Conservation (phyloP, 164 flowering plant species). For the Berberis thunbergii region DNA sequence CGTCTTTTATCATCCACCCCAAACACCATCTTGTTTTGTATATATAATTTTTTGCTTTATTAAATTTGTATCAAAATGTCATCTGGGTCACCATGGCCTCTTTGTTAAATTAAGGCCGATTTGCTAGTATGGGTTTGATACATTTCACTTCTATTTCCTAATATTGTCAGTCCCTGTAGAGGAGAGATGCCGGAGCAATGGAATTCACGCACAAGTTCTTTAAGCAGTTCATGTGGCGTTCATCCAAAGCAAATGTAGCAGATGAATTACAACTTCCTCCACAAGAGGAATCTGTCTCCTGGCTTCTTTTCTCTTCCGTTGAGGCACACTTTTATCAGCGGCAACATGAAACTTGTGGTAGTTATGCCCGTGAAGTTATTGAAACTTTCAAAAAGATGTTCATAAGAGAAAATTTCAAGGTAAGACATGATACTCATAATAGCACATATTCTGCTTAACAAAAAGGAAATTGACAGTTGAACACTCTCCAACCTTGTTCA, state of each 20-base stretch:
- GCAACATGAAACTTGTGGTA: slow-evolving; percentile 85
- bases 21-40: no score
- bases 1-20: no score
- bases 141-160: slow-evolving; percentile 1
- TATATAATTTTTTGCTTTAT: no score
- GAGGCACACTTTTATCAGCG: slow-evolving; percentile 92
- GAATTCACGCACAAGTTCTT: slow-evolving; percentile 64
- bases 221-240: slow-evolving; percentile 92
- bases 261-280: slow-evolving; percentile 87
- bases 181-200: slow-evolving; percentile 57
- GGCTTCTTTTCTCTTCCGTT: slow-evolving; percentile 77
- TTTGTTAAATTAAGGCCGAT: no score
- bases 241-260: slow-evolving; percentile 69
- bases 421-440: slow-evolving; percentile 13
- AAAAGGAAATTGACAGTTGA: no score
- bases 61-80: no score
- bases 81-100: no score
- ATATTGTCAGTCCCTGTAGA: slow-evolving; percentile 30
- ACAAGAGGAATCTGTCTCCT: slow-evolving; percentile 70
- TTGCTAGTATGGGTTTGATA: background rate
- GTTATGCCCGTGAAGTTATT: slow-evolving; percentile 64
- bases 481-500: no score
- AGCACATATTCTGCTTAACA: no score
- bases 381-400: slow-evolving; percentile 50
- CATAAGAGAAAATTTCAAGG: slow-evolving; percentile 39